Percentiles rank a stretch among this genome's conserved stretches.
phyloP scores from a whole-genome alignment of 129 eudicot genomes.

The Chrysanthemum lavandulifolium region DNA sequence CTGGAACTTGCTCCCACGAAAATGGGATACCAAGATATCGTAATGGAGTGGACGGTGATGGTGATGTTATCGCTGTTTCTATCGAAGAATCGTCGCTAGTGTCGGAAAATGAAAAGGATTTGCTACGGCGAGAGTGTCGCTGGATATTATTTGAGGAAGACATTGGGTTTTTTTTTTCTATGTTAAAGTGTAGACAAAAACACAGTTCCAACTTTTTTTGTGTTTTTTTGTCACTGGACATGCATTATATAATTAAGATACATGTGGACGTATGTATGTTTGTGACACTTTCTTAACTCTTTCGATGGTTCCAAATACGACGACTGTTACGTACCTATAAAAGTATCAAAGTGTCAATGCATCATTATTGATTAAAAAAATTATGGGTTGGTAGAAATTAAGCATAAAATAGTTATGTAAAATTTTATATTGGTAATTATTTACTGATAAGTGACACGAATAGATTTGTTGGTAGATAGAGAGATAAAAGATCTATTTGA shows the following conservation, averaged over 20 bases:
- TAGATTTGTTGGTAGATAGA: no score
- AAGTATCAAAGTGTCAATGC: background rate
- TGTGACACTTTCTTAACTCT: background rate
- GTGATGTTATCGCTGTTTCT: slow-evolving; percentile 12
- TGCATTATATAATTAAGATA: background rate
- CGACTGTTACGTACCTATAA: background rate
- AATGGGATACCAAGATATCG: slow-evolving; percentile 62
- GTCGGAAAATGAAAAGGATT: slow-evolving; percentile 45
- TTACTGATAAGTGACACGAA: no score
- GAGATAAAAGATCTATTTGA: no score
- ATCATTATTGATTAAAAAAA: background rate
- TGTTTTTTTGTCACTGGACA: background rate
- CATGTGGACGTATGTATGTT: background rate
- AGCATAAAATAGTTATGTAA: background rate
- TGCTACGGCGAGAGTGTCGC: slow-evolving; percentile 39
- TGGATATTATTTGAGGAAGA: slow-evolving; percentile 20
- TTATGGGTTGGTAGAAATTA: background rate
- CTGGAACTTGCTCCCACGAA: slow-evolving; percentile 91
- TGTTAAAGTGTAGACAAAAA: slow-evolving; percentile 14
- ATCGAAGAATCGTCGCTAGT: slow-evolving; percentile 21
- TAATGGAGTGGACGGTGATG: slow-evolving; percentile 42
- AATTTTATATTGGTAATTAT: no score
- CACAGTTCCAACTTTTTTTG: slow-evolving; percentile 1
- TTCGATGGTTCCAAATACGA: background rate
- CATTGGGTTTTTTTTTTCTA: background rate